These are phyloP conservation scores for Thielaviopsis euricoi DNA, from an alignment of 2,329 filamentous ascomycete species.

Conservation along the genomic window DNA sequence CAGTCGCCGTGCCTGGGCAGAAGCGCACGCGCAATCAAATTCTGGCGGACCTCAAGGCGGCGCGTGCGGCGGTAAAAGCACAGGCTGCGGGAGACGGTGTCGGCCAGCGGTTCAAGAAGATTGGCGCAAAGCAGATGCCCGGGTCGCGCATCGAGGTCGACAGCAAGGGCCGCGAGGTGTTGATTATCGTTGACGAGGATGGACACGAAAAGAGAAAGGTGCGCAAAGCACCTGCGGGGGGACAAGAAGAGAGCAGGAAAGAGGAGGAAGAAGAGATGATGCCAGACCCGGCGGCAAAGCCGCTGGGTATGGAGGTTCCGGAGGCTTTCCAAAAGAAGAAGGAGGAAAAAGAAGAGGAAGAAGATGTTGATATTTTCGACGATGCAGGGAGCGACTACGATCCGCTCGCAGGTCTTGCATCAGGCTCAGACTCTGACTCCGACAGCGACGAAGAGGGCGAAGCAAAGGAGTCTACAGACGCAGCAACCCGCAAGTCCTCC, in stretches of 20 bases:
- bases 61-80: conserved; percentile 41
- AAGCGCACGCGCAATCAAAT: conserved; percentile 52
- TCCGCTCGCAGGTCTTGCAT: conserved; percentile 41
- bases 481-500: conserved; percentile 18
- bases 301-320: conserved; percentile 50
- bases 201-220: conserved; percentile 51
- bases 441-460: conserved; percentile 28
- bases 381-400: conserved; percentile 51
- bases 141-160: conserved; percentile 45
- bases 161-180: conserved; percentile 42
- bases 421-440: conserved; percentile 20
- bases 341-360: conserved; percentile 30
- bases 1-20: conserved; percentile 34
- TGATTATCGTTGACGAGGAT: conserved; percentile 50
- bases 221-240: conserved; percentile 18
- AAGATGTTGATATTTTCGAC: conserved; percentile 49
- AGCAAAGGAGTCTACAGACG: conserved; percentile 12
- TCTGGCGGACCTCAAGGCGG: conserved; percentile 48
- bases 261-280: conserved; percentile 24
- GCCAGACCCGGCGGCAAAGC: conserved; percentile 38
- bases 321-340: conserved; percentile 36
- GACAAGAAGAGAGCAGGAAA: conserved; percentile 20
- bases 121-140: conserved; percentile 36
- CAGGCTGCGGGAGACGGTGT: conserved; percentile 24
- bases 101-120: conserved; percentile 47